A percentile compares a stretch with the other conserved stretches of the same genome.
These are phyloP conservation scores for Metschnikowia dekortorum DNA, from an alignment of 805 yeast genomes.

Conservation along the genomic window DNA sequence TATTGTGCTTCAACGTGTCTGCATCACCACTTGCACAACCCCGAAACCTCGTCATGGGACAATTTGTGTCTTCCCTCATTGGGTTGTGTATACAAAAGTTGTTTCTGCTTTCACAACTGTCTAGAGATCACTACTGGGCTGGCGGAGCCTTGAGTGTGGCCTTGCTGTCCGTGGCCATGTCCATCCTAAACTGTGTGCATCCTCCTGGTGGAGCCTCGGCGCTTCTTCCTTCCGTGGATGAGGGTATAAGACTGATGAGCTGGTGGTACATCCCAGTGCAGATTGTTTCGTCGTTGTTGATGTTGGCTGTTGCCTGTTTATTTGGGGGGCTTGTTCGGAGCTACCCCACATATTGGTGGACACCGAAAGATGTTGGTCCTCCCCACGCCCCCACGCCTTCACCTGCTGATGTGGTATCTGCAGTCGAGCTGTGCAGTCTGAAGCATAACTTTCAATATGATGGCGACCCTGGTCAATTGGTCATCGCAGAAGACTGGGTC, in stretches of 20 bases:
- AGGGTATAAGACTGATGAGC: conserved; percentile 43
- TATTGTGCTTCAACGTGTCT: conserved; percentile 52
- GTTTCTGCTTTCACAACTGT: conserved; percentile 42
- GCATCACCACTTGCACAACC: conserved; percentile 64
- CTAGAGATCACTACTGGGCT: conserved; percentile 49
- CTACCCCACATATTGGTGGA: conserved; percentile 65
- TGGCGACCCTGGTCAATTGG: background rate
- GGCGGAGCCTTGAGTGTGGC: conserved; percentile 58
- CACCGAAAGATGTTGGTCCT: conserved; percentile 20
- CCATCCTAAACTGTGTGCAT: conserved; percentile 52
- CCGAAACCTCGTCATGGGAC: conserved; percentile 53
- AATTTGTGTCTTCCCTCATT: conserved; percentile 47
- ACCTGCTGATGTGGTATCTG: background rate
- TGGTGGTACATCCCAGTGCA: conserved; percentile 66
- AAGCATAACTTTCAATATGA: background rate
- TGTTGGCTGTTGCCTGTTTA: conserved; percentile 47
- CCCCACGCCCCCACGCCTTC: background rate
- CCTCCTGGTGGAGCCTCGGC: conserved; percentile 77
- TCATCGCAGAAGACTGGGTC: background rate
- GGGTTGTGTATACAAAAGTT: conserved; percentile 55
- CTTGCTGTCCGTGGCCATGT: conserved; percentile 50
- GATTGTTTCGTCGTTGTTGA: conserved; percentile 44
- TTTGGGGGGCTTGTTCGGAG: conserved; percentile 49
- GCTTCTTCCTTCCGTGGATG: conserved; percentile 50
- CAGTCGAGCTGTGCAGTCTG: background rate